These are phyloP conservation scores for Cymodocea nodosa DNA, from an alignment of 116 monocot species.

Conservation along the genomic window DNA sequence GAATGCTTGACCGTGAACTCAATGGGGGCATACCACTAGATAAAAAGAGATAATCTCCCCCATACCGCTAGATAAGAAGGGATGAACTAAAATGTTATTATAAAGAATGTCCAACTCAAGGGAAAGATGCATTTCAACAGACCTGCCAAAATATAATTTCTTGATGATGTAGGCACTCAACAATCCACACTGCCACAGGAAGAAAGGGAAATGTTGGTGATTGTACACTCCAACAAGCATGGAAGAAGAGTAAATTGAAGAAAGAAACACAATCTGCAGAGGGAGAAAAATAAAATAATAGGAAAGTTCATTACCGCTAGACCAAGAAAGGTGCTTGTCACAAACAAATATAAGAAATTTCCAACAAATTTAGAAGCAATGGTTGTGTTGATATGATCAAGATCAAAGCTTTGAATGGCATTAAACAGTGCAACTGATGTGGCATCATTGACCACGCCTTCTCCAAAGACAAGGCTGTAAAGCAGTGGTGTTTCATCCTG, in stretches of 20 bases:
- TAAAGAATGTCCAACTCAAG: neutral
- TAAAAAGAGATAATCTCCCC: too few species aligned
- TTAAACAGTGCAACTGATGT: conserved; percentile 98
- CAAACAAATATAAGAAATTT: conserved; percentile 76
- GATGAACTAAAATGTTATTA: too few species aligned
- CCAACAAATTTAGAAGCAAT: conserved; percentile 44
- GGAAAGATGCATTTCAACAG: conserved; percentile 1
- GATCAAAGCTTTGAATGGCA: conserved; percentile 85
- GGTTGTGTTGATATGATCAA: conserved; percentile 48
- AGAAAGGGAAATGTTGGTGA: neutral
- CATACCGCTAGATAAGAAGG: too few species aligned
- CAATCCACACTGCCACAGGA: conserved; percentile 55
- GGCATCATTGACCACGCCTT: conserved; percentile 98
- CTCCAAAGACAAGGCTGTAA: conserved; percentile 95
- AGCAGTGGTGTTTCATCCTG: conserved; percentile 92
- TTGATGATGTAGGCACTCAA: conserved; percentile 90
- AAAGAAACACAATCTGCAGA: neutral
- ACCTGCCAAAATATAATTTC: conserved; percentile 95
- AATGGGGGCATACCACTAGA: too few species aligned
- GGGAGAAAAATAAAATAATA: neutral
- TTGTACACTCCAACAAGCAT: too few species aligned
- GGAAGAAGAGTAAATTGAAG: neutral
- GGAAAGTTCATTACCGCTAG: conserved; percentile 44
- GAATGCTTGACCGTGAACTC: too few species aligned
- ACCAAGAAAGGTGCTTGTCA: conserved; percentile 78